Conservation (phyloP, 768 basidiomycete genomes). For the Dioszegia hungarica region DNA sequence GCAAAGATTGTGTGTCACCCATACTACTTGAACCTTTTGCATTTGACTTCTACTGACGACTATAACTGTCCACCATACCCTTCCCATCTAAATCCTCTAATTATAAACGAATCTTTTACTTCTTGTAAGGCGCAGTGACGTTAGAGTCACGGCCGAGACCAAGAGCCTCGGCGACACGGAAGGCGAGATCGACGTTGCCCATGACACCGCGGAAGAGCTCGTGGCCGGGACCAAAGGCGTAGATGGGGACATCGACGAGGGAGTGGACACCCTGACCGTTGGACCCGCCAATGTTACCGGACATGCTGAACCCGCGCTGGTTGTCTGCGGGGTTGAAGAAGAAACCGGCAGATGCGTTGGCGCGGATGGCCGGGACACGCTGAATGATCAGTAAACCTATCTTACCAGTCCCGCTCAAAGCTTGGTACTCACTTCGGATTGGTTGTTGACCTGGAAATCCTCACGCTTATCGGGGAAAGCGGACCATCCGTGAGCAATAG, state of each 20-base stretch:
- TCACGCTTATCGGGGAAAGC: conserved; percentile 43
- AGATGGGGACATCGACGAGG: conserved; percentile 47
- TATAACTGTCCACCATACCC: background rate
- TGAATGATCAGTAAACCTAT: too few species aligned
- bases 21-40: too few species aligned
- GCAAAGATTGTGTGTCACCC: too few species aligned
- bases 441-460: conserved; percentile 26
- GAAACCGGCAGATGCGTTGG: conserved; percentile 26
- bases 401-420: too few species aligned
- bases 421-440: too few species aligned
- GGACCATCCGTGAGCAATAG: conserved; percentile 41
- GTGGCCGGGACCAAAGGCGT: conserved; percentile 45
- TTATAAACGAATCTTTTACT: too few species aligned
- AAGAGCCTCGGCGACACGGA: conserved; percentile 46
- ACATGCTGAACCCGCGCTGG: conserved; percentile 45
- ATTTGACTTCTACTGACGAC: background rate
- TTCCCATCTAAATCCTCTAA: background rate
- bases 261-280: conserved; percentile 50
- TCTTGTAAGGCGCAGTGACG: conserved; percentile 24
- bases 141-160: conserved; percentile 38
- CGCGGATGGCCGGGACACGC: conserved; percentile 37
- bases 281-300: conserved; percentile 43
- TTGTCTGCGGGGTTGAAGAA: conserved; percentile 47
- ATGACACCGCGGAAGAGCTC: conserved; percentile 47
- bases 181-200: conserved; percentile 44